Evolutionary conservation across 2,329 filamentous ascomycete genomes (phyloP), one percentile per base, ranked within the genome.

Genomic region (Exophiala dermatitidis): DNA sequence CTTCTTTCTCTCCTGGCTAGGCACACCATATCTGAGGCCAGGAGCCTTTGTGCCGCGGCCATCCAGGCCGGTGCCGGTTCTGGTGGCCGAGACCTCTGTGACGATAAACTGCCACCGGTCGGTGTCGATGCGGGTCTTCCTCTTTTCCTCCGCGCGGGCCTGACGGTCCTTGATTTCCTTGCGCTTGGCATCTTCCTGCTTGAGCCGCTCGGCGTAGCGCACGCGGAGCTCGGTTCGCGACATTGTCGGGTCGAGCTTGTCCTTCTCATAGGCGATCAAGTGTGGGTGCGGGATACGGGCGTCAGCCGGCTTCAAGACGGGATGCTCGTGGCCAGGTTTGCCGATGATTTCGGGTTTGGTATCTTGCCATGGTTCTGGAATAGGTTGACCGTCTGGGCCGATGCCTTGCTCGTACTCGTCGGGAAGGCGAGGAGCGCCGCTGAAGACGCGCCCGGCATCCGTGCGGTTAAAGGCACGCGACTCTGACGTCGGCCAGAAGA

Each of bases 401-500:
- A 66, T 63, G 32, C 64, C 61, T 6, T 70, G 65, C 36, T 64
- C 61, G 7, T 71, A 65, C 37, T 72, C 65, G 8, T 67, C 66
- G 4, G 65, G 56, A 10, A 73, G 60, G 9, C 68, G 67, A 1
- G 72, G 72, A 4, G 73, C 72, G 10, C 66, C 72, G 10, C 70
- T 72, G 66, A 85, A 84, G 31, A 80, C 80, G 54, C 78, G 78
- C 12, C 78, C 82, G 3, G 82, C 82, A 60, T 84, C 82, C n/a
- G 72, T 74, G 63, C 82, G 80, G n/a, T 78, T 84, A 67, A 84
- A 84, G 26, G 75, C 73, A 3, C 81, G 77, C 1, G 81, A 84
- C 65, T 85, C 82, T 3, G 81, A 78, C 26, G 80, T 76, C 1
- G 82, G 82, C 53, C 81, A 78, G 69, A 84, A 85, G 49, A 84